Evolutionary conservation across 2,329 filamentous ascomycete species (phyloP).

Genomic region (Ophiostoma fasciatum): DNA sequence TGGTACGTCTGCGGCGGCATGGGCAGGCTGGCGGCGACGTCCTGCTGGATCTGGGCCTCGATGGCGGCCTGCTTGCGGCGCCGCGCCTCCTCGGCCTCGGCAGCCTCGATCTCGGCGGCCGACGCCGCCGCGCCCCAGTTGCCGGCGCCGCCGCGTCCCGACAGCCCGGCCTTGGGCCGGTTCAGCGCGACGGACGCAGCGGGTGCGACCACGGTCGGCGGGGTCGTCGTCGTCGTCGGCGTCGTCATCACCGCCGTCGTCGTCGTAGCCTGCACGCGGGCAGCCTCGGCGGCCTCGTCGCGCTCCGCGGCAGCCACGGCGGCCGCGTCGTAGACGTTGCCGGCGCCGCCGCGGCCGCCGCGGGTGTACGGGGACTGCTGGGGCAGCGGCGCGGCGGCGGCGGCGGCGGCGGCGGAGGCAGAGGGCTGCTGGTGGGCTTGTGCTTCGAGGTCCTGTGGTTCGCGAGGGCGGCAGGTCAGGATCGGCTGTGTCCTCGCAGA

Average conservation of each 20-base stretch:
- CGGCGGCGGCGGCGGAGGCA: not conserved
- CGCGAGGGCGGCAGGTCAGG: too few species aligned
- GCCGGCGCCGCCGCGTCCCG: constrained; percentile 42
- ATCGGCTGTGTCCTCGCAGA: too few species aligned
- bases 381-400: constrained; percentile 11
- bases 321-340: constrained; percentile 37
- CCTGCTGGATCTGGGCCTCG: constrained; percentile 27
- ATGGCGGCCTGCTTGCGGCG: constrained; percentile 22
- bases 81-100: constrained; percentile 17
- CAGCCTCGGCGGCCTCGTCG: constrained; percentile 20
- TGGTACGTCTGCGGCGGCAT: constrained; percentile 31
- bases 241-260: not conserved
- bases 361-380: constrained; percentile 21
- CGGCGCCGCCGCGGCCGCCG: constrained; percentile 45
- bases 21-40: constrained; percentile 32
- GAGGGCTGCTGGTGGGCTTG: too few species aligned
- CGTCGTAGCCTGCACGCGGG: constrained; percentile 11
- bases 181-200: too few species aligned
- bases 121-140: constrained; percentile 28
- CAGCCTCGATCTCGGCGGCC: constrained; percentile 13
- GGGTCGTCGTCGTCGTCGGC: too few species aligned
- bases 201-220: not conserved
- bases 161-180: constrained; percentile 14
- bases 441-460: constrained; percentile 24
- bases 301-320: constrained; percentile 20